Base-by-base conservation (phyloP, 805 yeast species). In the Naumovozyma dairenensis region DNA sequence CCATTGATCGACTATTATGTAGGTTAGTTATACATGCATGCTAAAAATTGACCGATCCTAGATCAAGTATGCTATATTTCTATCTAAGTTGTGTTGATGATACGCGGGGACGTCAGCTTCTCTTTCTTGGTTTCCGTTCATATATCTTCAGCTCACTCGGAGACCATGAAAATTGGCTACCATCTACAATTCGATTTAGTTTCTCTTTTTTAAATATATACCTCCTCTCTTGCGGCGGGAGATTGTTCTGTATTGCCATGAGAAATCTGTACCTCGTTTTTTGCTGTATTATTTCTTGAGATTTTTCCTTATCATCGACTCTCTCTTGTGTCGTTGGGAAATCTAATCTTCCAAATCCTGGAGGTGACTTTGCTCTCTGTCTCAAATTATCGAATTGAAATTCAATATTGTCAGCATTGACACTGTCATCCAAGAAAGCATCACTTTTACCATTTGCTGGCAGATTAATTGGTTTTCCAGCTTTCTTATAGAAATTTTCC, bases 281-380 rank as follows among this genome's bases (percentile, higher is more conserved):
- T 21, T 57, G 50, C 26, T 49, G 45, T 4, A 65, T 51, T 14
- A 66, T 46, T 34, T 40, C 37, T 16, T 57, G 55, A 4, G 65
- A 53, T 34, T 56, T 53, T 13, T 38, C 38, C 41, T 61, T 63
- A 36, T 66, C 73, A 28, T 48, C 55, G 2, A 33, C 45, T 9
- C 58, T 50, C 43, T 76, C 74, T 39, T 72, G 80, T 0, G 80
- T 70, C 4, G 56, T 58, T 0, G 82, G 80, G 41, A 77, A 74
- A 33, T 73, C 81, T 16, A 74, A 60, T 25, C 73, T 53, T 41
- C 72, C 75, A 52, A 67, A 74, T 1, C 80, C 80, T 0, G 76
- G 76, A 2, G 80, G 81, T 2, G 72, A 62, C 3, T 60, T 59
- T 0, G 65, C 63, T 28, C 67, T 51, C 5, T 44, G 49, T 45